These are phyloP conservation scores for Cystobasidium slooffiae DNA, from an alignment of 1,284 basidiomycete genomes.

Conservation along the genomic window DNA sequence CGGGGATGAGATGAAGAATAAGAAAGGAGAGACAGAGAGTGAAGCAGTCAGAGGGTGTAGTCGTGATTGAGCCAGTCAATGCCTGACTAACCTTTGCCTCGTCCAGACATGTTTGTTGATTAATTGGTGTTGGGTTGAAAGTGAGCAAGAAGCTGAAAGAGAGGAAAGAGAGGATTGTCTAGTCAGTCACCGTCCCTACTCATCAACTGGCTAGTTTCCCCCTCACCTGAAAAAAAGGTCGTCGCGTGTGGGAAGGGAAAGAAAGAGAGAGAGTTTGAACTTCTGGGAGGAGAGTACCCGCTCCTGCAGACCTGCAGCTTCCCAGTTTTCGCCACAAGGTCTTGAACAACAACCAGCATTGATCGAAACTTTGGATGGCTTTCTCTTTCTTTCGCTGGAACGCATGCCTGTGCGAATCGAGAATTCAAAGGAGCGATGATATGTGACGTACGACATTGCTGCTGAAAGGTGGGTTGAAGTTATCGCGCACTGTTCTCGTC, in stretches of 20 bases:
- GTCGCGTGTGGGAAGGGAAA: neutral
- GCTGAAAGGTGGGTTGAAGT: too few species aligned
- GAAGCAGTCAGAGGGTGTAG: neutral
- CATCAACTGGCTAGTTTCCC: neutral
- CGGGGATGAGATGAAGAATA: neutral
- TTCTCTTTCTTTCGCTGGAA: too few species aligned
- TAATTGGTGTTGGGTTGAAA: conserved; percentile 5
- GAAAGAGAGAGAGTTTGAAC: neutral
- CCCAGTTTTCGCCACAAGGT: neutral
- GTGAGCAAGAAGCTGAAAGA: conserved; percentile 31
- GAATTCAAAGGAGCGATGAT: too few species aligned
- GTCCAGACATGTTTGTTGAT: conserved; percentile 69
- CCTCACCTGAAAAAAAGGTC: neutral
- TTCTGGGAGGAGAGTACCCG: too few species aligned
- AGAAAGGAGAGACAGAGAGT: neutral
- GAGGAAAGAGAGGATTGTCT: conserved; percentile 20
- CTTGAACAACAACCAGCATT: neutral
- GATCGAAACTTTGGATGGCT: neutral
- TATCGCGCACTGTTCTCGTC: too few species aligned
- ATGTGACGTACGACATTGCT: too few species aligned
- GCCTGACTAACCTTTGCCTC: conserved; percentile 67
- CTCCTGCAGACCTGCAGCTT: neutral
- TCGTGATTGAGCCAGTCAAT: neutral
- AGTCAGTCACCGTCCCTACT: neutral
- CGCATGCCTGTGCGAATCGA: too few species aligned